Conservation (phyloP, 1,139 yeast genomes). For the Yamadazyma diospyri region DNA sequence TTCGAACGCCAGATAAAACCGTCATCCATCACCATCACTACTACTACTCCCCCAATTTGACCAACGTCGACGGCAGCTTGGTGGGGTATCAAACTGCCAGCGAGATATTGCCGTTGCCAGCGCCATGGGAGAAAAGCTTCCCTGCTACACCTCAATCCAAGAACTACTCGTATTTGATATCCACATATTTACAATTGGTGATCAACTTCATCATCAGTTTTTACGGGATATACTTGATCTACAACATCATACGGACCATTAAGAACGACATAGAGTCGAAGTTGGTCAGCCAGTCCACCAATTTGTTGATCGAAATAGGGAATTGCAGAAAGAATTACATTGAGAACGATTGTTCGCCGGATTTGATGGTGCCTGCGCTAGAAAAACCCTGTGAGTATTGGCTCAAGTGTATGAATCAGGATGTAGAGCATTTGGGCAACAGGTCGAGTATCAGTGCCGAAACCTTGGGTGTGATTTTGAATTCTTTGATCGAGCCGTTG, state of each 20-base stretch:
- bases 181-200: conserved; percentile 56
- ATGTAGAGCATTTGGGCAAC: conserved; percentile 41
- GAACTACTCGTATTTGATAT: conserved; percentile 44
- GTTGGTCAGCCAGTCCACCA: conserved; percentile 37
- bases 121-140: conserved; percentile 47
- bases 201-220: conserved; percentile 45
- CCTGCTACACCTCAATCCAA: conserved; percentile 20
- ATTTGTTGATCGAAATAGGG: conserved; percentile 37
- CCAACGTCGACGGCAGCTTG: conserved; percentile 6
- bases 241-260: conserved; percentile 43
- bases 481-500: conserved; percentile 62
- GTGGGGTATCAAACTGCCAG: conserved; percentile 4
- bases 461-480: conserved; percentile 59
- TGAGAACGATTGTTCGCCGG: conserved; percentile 57
- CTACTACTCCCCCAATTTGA: conserved; percentile 14
- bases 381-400: conserved; percentile 55
- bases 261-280: conserved; percentile 50
- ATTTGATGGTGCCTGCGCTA: conserved; percentile 55
- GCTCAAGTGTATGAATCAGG: conserved; percentile 60
- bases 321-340: conserved; percentile 49
- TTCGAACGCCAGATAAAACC: conserved; percentile 1
- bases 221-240: conserved; percentile 40
- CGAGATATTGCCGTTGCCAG: conserved; percentile 42
- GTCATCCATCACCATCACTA: conserved; percentile 17
- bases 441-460: conserved; percentile 57